Conservation (phyloP, 1,139 yeast species). For the Blastobotrys serpentis region DNA sequence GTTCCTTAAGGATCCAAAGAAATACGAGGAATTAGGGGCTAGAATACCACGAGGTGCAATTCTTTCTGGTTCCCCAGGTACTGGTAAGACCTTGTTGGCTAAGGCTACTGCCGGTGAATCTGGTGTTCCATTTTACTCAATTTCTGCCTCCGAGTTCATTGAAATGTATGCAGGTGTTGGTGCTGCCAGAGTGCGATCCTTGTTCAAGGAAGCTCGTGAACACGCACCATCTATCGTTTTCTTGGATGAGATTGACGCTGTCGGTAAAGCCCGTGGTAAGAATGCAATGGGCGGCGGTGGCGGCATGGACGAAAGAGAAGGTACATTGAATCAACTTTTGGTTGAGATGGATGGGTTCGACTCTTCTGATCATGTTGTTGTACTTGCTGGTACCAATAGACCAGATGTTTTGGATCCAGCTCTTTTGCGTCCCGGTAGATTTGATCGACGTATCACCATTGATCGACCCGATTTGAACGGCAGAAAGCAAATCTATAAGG, state of each 20-base stretch:
- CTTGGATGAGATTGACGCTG: slow-evolving; percentile 97
- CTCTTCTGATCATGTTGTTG: slow-evolving; percentile 88
- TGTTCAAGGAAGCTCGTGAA: slow-evolving; percentile 88
- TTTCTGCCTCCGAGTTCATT: slow-evolving; percentile 96
- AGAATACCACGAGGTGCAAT: slow-evolving; percentile 98
- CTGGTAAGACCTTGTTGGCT: slow-evolving; percentile 96
- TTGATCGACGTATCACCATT: slow-evolving; percentile 87
- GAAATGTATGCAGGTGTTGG: slow-evolving; percentile 99
- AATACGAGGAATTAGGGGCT: slow-evolving; percentile 90
- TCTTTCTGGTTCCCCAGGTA: slow-evolving; percentile 98
- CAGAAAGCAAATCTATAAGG: slow-evolving; percentile 85
- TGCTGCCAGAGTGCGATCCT: slow-evolving; percentile 94
- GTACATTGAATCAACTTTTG: slow-evolving; percentile 87
- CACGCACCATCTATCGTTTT: slow-evolving; percentile 92
- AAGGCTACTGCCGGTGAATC: slow-evolving; percentile 99
- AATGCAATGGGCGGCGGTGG: slow-evolving; percentile 77
- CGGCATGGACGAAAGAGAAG: slow-evolving; percentile 93
- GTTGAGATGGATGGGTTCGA: slow-evolving; percentile 99
- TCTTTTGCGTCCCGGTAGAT: slow-evolving; percentile 93
- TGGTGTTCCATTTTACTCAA: slow-evolving; percentile 91
- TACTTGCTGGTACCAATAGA: slow-evolving; percentile 94
- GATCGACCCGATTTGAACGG: slow-evolving; percentile 94
- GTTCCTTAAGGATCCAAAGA: slow-evolving; percentile 82
- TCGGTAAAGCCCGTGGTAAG: slow-evolving; percentile 89
- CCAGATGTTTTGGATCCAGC: slow-evolving; percentile 93